phyloP scores from a whole-genome alignment of 2,329 filamentous ascomycete genomes.

The Ophiostoma sp. region DNA sequence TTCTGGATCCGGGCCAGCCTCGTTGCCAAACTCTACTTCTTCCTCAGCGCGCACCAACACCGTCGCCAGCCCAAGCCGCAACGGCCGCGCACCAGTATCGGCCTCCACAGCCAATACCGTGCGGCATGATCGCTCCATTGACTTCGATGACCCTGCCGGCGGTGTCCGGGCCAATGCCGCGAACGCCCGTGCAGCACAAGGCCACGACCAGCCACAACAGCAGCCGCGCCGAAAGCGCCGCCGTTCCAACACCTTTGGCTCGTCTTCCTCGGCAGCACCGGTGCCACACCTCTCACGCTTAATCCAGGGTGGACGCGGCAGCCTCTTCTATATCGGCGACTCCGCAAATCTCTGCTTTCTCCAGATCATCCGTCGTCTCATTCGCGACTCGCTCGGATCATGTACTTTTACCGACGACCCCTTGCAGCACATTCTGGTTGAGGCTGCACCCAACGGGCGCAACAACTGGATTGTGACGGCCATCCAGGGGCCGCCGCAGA shows the following conservation, averaged over 20 bases:
- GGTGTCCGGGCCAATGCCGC: background rate
- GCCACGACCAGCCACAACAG: slow-evolving; percentile 4
- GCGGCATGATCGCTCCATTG: slow-evolving; percentile 17
- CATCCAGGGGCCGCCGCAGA: slow-evolving; percentile 24
- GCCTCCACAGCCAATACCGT: background rate
- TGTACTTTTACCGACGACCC: slow-evolving; percentile 35
- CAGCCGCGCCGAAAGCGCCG: slow-evolving; percentile 17
- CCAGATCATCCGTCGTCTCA: slow-evolving; percentile 34
- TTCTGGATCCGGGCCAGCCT: background rate
- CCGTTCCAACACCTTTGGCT: slow-evolving; percentile 12
- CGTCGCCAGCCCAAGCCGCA: slow-evolving; percentile 16
- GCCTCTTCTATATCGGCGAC: slow-evolving; percentile 37
- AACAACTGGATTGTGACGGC: slow-evolving; percentile 29
- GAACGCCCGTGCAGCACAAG: background rate
- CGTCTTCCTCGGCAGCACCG: slow-evolving; percentile 12
- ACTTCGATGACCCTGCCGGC: slow-evolving; percentile 14
- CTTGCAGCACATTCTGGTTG: slow-evolving; percentile 33
- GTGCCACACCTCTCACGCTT: slow-evolving; percentile 32
- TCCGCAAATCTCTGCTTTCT: slow-evolving; percentile 35
- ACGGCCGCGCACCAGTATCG: slow-evolving; percentile 15
- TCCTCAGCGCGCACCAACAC: background rate
- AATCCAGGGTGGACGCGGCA: slow-evolving; percentile 33
- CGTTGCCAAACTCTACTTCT: background rate
- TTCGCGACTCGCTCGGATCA: slow-evolving; percentile 31
- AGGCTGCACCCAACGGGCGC: slow-evolving; percentile 31